phyloP scores from a whole-genome alignment of 1,284 basidiomycete genomes.

The Ustilago bromivora region DNA sequence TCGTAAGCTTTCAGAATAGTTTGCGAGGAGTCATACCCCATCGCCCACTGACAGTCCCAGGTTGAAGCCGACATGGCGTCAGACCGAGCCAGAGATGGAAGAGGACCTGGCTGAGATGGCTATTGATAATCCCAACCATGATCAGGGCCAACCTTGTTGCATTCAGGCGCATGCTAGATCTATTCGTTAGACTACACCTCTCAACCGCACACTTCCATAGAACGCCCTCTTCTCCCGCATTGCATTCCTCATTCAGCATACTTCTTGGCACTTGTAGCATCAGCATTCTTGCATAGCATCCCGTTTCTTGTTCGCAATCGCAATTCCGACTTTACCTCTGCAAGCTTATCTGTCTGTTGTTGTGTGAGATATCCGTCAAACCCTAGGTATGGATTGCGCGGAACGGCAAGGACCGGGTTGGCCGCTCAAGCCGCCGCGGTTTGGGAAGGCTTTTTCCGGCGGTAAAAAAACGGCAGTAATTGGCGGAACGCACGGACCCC shows the following conservation, averaged over 20 bases:
- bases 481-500: constrained; percentile 16
- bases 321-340: neutral
- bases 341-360: neutral
- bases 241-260: neutral
- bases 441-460: constrained; percentile 21
- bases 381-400: neutral
- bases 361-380: neutral
- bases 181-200: constrained; percentile 13
- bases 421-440: neutral
- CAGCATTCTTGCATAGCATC: neutral
- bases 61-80: constrained; percentile 12
- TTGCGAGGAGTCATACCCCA: constrained; percentile 27
- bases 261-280: too few species aligned
- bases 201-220: too few species aligned
- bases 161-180: constrained; percentile 2
- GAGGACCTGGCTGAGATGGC: constrained; percentile 19
- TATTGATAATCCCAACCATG: constrained; percentile 12
- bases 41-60: constrained; percentile 33
- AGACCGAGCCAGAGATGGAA: constrained; percentile 9
- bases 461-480: constrained; percentile 18
- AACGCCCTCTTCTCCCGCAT: neutral
- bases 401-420: neutral
- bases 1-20: constrained; percentile 43
- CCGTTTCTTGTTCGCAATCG: neutral
- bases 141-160: neutral